Conservation (phyloP, 2,329 filamentous ascomycete species). For the Penicillium paneum region DNA sequence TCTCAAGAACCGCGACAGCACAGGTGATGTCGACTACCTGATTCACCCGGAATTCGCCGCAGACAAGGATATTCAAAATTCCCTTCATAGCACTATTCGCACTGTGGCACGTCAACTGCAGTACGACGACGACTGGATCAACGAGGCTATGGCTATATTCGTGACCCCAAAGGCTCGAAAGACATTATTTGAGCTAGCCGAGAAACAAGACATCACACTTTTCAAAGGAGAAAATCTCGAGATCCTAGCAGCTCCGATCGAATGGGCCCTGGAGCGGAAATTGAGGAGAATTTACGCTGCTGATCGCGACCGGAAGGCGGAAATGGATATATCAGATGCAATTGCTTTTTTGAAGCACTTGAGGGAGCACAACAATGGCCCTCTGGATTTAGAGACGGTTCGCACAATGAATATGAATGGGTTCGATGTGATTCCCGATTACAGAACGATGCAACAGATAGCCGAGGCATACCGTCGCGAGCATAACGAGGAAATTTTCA, state of each 20-base stretch:
- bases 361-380: constrained; percentile 20
- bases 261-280: constrained; percentile 38
- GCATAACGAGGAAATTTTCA: constrained; percentile 26
- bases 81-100: too few relatives aligned
- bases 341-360: constrained; percentile 30
- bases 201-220: constrained; percentile 32
- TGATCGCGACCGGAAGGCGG: constrained; percentile 21
- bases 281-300: constrained; percentile 29
- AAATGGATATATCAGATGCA: constrained; percentile 30
- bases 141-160: constrained; percentile 34
- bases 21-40: constrained; percentile 33
- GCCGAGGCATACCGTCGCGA: constrained; percentile 28
- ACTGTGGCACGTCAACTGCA: constrained; percentile 10
- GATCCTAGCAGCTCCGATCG: constrained; percentile 33
- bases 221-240: constrained; percentile 29
- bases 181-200: constrained; percentile 28
- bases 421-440: constrained; percentile 30
- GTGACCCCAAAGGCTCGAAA: constrained; percentile 24
- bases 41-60: constrained; percentile 33
- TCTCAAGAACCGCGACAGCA: constrained; percentile 31
- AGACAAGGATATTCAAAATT: constrained; percentile 35
- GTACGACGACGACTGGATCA: constrained; percentile 29
- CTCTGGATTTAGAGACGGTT: constrained; percentile 26
- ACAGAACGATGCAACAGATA: constrained; percentile 29
- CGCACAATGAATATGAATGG: constrained; percentile 28